Conservation (phyloP, 2,329 filamentous ascomycete genomes). For the Elsinoe ampelina region DNA sequence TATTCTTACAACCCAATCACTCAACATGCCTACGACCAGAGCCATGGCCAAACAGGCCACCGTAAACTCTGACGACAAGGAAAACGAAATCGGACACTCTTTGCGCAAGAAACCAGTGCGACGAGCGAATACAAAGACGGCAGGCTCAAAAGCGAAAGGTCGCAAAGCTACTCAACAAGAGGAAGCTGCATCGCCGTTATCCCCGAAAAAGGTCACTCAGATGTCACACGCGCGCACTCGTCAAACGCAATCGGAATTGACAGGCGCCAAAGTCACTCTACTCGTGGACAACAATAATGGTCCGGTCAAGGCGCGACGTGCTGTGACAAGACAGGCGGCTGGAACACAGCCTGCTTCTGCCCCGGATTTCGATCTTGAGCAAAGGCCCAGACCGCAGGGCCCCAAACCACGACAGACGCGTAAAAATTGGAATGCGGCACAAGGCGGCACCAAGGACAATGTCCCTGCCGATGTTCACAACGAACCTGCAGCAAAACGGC, state of each 20-base stretch:
- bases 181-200: slow-evolving; percentile 21
- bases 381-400: background rate
- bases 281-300: background rate
- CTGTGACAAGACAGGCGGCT: background rate
- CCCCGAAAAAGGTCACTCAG: slow-evolving; percentile 30
- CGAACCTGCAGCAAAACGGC: slow-evolving; percentile 7
- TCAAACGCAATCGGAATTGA: background rate
- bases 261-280: background rate
- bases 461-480: background rate
- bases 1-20: slow-evolving; percentile 2
- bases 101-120: slow-evolving; percentile 29
- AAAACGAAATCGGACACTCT: slow-evolving; percentile 16
- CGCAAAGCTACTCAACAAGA: slow-evolving; percentile 17
- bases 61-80: slow-evolving; percentile 17
- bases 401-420: background rate
- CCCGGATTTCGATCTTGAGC: background rate
- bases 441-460: background rate
- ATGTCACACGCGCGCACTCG: slow-evolving; percentile 19
- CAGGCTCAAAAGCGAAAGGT: slow-evolving; percentile 1
- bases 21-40: slow-evolving; percentile 29
- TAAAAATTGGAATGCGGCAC: no score
- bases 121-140: slow-evolving; percentile 21
- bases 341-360: background rate
- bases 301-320: slow-evolving; percentile 1
- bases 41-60: slow-evolving; percentile 25